Percentiles rank a stretch among this genome's conserved stretches.
Evolutionary conservation across 805 yeast species (phyloP).

Genomic region (Metschnikowia picachoensis): DNA sequence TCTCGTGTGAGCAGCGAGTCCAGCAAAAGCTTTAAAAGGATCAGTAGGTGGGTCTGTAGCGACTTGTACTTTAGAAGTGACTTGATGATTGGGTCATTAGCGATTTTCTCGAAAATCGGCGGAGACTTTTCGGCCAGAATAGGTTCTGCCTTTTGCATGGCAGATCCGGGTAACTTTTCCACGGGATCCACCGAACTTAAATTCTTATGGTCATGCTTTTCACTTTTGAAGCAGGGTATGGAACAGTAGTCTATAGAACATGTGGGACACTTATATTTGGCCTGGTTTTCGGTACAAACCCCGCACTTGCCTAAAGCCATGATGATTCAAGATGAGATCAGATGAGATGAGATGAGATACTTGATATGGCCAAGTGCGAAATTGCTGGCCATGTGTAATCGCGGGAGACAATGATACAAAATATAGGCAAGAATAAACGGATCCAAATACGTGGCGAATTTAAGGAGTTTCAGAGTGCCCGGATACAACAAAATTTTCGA

Average conservation of each 20-base stretch:
- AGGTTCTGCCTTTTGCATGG: too few relatives aligned
- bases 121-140: background rate
- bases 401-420: too few relatives aligned
- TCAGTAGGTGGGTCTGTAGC: conserved; percentile 51
- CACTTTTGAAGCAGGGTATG: conserved; percentile 54
- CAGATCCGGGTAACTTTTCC: too few relatives aligned
- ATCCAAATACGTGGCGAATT: too few relatives aligned
- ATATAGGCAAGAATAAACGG: too few relatives aligned
- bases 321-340: conserved; percentile 1
- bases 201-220: conserved; percentile 26
- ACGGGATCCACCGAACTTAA: background rate
- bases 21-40: conserved; percentile 44
- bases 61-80: conserved; percentile 48
- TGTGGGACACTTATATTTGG: conserved; percentile 57
- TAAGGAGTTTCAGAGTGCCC: too few relatives aligned
- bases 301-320: conserved; percentile 29
- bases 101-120: conserved; percentile 10
- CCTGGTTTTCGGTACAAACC: conserved; percentile 31
- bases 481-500: too few relatives aligned
- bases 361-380: background rate
- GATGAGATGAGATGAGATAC: background rate
- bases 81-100: conserved; percentile 42
- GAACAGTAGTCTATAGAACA: conserved; percentile 53
- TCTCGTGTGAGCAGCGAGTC: conserved; percentile 49
- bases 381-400: too few relatives aligned